Percentiles rank a stretch among this genome's conserved stretches.
These are phyloP conservation scores for Amanita jacksonii DNA, from an alignment of 768 basidiomycete species.

Conservation along the genomic window DNA sequence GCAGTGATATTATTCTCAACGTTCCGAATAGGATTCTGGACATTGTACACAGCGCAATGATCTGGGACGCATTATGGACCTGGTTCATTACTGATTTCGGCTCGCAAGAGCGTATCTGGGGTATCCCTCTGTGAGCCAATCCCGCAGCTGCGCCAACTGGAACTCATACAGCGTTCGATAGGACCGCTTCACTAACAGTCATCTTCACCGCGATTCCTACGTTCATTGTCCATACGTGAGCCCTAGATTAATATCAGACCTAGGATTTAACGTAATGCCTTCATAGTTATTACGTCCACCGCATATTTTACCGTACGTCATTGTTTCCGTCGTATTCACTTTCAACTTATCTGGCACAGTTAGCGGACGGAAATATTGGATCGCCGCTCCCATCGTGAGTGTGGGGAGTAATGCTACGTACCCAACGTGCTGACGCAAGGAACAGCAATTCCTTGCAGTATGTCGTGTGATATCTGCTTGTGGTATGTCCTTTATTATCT, in stretches of 20 bases:
- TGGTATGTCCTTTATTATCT: neutral
- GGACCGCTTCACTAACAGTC: conserved; percentile 10
- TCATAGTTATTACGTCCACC: conserved; percentile 18
- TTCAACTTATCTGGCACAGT: conserved; percentile 11
- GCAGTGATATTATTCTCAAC: neutral
- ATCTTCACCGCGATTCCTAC: conserved; percentile 20
- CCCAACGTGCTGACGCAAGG: neutral
- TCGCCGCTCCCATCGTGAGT: conserved; percentile 19
- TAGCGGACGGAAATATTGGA: conserved; percentile 17
- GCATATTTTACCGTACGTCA: conserved; percentile 18
- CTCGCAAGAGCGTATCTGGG: conserved; percentile 9
- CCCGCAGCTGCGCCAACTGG: neutral
- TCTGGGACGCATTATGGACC: conserved; percentile 19
- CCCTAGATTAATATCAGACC: neutral
- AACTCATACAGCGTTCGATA: neutral
- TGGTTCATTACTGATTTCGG: conserved; percentile 18
- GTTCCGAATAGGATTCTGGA: conserved; percentile 16
- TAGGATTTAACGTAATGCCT: neutral
- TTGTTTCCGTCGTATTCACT: neutral
- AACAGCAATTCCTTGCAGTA: conserved; percentile 17
- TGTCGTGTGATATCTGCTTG: conserved; percentile 11
- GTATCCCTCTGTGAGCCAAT: conserved; percentile 17
- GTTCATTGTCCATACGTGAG: conserved; percentile 20
- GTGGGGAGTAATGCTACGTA: neutral
- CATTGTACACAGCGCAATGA: conserved; percentile 16